Conservation (phyloP, 2,329 filamentous ascomycete species). For the Dendryphion nanum region DNA sequence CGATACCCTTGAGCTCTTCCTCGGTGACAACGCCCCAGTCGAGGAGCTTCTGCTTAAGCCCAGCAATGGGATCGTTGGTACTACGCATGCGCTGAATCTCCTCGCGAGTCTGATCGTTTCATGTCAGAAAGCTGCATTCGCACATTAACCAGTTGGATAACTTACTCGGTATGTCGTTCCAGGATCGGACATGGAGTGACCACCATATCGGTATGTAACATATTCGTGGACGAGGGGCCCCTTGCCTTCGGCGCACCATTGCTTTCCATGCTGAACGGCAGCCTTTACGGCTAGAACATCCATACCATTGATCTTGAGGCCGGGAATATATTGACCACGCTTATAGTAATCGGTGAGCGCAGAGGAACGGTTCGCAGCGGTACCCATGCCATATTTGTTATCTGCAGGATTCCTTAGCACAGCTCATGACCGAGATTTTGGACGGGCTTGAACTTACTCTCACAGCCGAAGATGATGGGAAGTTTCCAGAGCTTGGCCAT, state of each 20-base stretch:
- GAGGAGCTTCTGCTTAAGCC: conserved; percentile 95
- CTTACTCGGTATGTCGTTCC: conserved; percentile 88
- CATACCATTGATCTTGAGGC: conserved; percentile 99
- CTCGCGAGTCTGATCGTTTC: conserved; percentile 92
- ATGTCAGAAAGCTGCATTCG: conserved; percentile 14
- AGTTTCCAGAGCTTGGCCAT: conserved; percentile 99
- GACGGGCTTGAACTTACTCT: conserved; percentile 66
- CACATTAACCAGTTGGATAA: not conserved
- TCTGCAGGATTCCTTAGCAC: conserved; percentile 55
- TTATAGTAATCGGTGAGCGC: conserved; percentile 99
- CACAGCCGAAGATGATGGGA: conserved; percentile 92
- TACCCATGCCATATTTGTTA: conserved; percentile 99
- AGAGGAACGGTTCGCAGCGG: conserved; percentile 87
- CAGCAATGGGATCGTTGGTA: conserved; percentile 97
- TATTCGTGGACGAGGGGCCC: conserved; percentile 97
- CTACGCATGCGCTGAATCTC: conserved; percentile 99
- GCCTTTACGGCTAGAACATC: conserved; percentile 97
- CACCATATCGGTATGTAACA: conserved; percentile 98
- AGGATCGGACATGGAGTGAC: conserved; percentile 99
- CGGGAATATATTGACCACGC: conserved; percentile 98
- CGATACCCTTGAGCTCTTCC: conserved; percentile 92
- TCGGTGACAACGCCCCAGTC: conserved; percentile 91
- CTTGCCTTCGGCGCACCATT: conserved; percentile 78
- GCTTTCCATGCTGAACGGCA: conserved; percentile 89
- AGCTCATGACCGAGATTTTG: conserved; percentile 1